Evolutionary conservation across 2,329 filamentous ascomycete species (phyloP), one percentile per base, ranked within the genome.

Genomic region (Penicillium italicum): DNA sequence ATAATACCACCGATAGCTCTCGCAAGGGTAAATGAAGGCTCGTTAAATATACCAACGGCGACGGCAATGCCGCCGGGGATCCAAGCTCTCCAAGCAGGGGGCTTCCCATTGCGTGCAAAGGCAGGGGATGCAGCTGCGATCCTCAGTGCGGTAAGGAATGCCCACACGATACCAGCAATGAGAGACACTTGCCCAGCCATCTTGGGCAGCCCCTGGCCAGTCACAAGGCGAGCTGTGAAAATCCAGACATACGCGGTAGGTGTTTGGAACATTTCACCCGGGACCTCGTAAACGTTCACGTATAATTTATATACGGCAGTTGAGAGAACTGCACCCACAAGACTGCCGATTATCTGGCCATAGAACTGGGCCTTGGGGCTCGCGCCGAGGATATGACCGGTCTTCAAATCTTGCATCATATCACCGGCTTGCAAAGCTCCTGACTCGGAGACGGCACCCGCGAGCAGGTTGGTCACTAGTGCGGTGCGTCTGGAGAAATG

Each of bases 221-320:
- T 97, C 10, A 99, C 92, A 2, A 99, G 80, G 16, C 94, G 82
- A 1, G 94, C 93, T 0, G 94, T 99, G 72, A 97, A 97, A 50
- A 99, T 89, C 94, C 94, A 99, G 5, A 99, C 92, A 70, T 93
- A 97, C 0, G 87, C 93, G 0, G 94, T 97, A 0, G 94, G 94
- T 1, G 96, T 91, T 69, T 96, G 89, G 72, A 99, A 97, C 50
- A 97, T 78, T 10, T 90, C 87, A 0, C 92, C 90, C 0, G 94
- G 94, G 6, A 99, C 88, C 37, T 86, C 80, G 68, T 99, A 99
- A 1, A 97, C 92, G 33, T 83, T 86, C 2, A 91, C 93, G 69
- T 99, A 99, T 14, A 97, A 78, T 56, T 87, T 87, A 72, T 99
- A 99, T 3, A 97, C 88, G 3, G 88, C 82, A 0, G 93, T 91